Evolutionary conservation across 2,329 filamentous ascomycete species (phyloP), one percentile per base, ranked within the genome.

Genomic region (Didymellaceae sp.): DNA sequence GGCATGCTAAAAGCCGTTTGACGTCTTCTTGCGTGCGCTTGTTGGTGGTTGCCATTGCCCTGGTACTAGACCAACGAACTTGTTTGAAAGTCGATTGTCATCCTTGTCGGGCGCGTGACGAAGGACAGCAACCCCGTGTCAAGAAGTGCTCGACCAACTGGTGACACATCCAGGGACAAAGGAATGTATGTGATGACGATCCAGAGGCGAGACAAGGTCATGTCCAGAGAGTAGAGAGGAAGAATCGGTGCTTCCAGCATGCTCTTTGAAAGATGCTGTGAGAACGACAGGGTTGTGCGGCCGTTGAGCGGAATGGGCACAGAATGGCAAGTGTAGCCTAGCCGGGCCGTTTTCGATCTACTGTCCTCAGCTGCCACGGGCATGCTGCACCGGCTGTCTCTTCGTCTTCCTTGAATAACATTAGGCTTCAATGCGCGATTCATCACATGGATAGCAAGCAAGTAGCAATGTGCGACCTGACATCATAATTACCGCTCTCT

Each of bases 41-140:
- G 31, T 18, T 48, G 24, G 18, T 10, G 33, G 7, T 28, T 17
- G 26, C 13, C 17, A 14, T 46, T 17, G 14, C n/a, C n/a, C n/a
- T 37, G 25, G 25, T 38, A 38, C 25, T 10, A 21, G 20, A 26
- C 35, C 17, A 38, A 42, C 16, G 31, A 42, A 31, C 24, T n/a
- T 45, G 47, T 22, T 25, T 41, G 25, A 18, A 26, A 21, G 32
- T 34, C 48, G 20, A 33, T n/a, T 42, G 38, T 52, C 48, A 43
- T 46, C 31, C 17, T 42, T 20, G 26, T 14, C 11, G 38, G 21
- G 42, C 48, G 48, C 42, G 48, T 52, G 48, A 52, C 42, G 20
- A 46, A 38, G 42, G 26, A 21, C 24, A 32, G n/a, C n/a, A n/a
- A n/a, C 14, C 48, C 31, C 16, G 25, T 46, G 48, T 31, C 31